phyloP scores from a whole-genome alignment of 2,329 filamentous ascomycete species.

The Penicillium sp. region DNA sequence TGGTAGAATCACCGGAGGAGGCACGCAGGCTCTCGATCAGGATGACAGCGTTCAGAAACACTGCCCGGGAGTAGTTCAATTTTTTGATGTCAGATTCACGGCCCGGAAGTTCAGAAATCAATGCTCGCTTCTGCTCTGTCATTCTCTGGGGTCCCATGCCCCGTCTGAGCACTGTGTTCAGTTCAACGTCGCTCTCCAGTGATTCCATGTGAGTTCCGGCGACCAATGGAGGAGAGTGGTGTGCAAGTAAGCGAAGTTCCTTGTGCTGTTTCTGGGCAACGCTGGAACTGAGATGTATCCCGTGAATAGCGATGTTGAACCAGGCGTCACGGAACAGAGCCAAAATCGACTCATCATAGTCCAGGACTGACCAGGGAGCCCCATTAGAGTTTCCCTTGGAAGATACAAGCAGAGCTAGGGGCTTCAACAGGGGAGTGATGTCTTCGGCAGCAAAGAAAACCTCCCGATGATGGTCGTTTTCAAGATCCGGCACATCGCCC shows the following conservation, averaged over 20 bases:
- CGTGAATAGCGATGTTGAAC: constrained; percentile 97
- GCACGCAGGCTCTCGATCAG: constrained; percentile 87
- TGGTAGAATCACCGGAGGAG: constrained; percentile 83
- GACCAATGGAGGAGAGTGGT: constrained; percentile 83
- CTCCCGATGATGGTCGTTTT: constrained; percentile 73
- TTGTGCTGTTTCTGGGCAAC: constrained; percentile 71
- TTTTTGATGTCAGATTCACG: constrained; percentile 77
- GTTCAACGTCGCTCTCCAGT: constrained; percentile 92
- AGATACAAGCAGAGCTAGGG: constrained; percentile 82
- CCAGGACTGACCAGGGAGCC: constrained; percentile 31
- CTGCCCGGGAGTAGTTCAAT: constrained; percentile 83
- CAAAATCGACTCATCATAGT: constrained; percentile 67
- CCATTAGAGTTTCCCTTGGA: constrained; percentile 25
- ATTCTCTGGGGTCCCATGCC: constrained; percentile 75
- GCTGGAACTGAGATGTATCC: constrained; percentile 74
- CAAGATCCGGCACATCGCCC: constrained; percentile 77
- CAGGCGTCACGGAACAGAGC: constrained; percentile 84
- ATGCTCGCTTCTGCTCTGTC: constrained; percentile 74
- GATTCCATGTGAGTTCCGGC: constrained; percentile 86
- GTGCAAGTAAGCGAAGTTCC: constrained; percentile 80
- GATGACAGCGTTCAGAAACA: constrained; percentile 89
- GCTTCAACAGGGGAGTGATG: constrained; percentile 83
- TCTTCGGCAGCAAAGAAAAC: constrained; percentile 80
- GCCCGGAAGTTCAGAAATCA: constrained; percentile 72
- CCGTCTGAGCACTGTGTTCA: constrained; percentile 88